phyloP scores from a whole-genome alignment of 805 yeast species.

The Ascoidea asiatica region DNA sequence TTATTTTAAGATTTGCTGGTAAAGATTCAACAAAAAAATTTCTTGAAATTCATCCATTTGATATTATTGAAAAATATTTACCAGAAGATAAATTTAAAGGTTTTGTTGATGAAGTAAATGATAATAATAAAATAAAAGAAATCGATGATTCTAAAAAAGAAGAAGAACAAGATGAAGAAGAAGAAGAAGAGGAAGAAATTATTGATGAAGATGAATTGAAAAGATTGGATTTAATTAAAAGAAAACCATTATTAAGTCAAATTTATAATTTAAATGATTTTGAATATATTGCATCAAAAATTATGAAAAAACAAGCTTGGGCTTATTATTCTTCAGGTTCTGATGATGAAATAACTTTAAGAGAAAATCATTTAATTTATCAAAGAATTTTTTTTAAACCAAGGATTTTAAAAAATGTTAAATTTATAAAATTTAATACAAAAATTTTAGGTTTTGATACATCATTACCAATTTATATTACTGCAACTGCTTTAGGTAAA shows the following conservation, averaged over 20 bases:
- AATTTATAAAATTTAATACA: conserved; percentile 16
- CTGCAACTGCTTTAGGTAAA: conserved; percentile 88
- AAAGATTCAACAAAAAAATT: conserved; percentile 35
- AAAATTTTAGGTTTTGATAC: conserved; percentile 59
- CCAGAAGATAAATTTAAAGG: conserved; percentile 6
- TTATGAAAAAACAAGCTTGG: conserved; percentile 23
- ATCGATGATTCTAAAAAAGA: conserved; percentile 1
- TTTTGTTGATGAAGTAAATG: conserved; percentile 1
- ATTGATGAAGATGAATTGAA: conserved; percentile 20
- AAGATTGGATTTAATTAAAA: conserved; percentile 22
- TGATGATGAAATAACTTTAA: conserved; percentile 32
- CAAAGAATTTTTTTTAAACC: conserved; percentile 32
- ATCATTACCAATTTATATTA: conserved; percentile 70
- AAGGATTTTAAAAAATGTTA: conserved; percentile 25
- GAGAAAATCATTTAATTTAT: conserved; percentile 30
- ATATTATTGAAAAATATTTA: conserved; percentile 27
- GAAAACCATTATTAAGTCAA: conserved; percentile 19
- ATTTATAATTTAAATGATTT: conserved; percentile 26
- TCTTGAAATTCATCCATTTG: conserved; percentile 33
- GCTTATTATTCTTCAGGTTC: conserved; percentile 34
- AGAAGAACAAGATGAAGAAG: conserved; percentile 1
- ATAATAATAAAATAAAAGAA: conserved; percentile 3
- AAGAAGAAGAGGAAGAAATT: conserved; percentile 4
- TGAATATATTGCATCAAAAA: conserved; percentile 23
- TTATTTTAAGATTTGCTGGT: conserved; percentile 36